phyloP scores from a whole-genome alignment of 768 basidiomycete genomes.

The Podaxis pistillaris region DNA sequence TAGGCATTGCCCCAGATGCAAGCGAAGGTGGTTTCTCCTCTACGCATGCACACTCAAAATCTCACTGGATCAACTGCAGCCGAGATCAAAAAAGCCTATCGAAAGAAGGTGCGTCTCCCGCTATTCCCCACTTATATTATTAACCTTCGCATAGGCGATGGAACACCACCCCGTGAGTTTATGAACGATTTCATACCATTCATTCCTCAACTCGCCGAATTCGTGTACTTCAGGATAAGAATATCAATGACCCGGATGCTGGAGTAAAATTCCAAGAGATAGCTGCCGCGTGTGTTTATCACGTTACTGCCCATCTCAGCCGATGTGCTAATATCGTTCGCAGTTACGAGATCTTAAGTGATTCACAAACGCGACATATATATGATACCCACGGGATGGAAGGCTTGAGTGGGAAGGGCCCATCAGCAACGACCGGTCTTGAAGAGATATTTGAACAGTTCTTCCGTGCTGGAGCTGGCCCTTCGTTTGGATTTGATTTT shows the following conservation, averaged over 20 bases:
- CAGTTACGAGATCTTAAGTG: conserved; percentile 83
- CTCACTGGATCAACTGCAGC: conserved; percentile 37
- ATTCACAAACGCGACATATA: conserved; percentile 60
- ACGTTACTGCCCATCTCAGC: conserved; percentile 1
- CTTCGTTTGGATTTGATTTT: conserved; percentile 65
- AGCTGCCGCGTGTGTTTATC: conserved; percentile 70
- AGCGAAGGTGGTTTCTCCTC: conserved; percentile 53
- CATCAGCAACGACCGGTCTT: conserved; percentile 50
- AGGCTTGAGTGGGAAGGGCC: conserved; percentile 53
- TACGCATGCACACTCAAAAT: background rate
- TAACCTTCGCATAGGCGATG: conserved; percentile 57
- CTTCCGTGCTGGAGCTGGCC: conserved; percentile 52
- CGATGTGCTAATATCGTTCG: conserved; percentile 14
- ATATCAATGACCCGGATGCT: conserved; percentile 85
- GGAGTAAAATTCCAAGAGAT: conserved; percentile 86
- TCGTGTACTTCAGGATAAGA: conserved; percentile 46
- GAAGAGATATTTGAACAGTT: conserved; percentile 76
- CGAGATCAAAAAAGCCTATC: conserved; percentile 94
- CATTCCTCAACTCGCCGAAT: background rate
- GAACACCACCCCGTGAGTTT: conserved; percentile 76
- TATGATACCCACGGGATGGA: conserved; percentile 79
- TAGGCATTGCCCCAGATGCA: conserved; percentile 71
- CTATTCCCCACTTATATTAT: conserved; percentile 3
- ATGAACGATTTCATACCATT: background rate
- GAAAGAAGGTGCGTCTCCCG: conserved; percentile 67